A percentile compares a stretch with the other conserved stretches of the same genome.
These are phyloP conservation scores for Suillus americanus DNA, from an alignment of 768 basidiomycete genomes.

Conservation along the genomic window DNA sequence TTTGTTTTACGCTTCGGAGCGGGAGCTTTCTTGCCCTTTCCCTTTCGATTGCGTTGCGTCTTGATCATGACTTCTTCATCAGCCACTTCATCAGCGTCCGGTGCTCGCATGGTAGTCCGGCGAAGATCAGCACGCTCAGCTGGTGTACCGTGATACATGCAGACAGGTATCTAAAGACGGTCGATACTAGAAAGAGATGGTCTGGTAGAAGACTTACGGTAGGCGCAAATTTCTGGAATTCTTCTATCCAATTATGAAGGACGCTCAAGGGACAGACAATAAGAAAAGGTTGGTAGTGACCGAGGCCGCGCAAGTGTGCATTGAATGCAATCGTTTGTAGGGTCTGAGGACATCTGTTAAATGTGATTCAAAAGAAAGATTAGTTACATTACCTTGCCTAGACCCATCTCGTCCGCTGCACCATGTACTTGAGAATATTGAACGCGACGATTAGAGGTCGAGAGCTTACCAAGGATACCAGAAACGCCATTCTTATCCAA, in stretches of 20 bases:
- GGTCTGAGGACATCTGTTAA: slow-evolving; percentile 52
- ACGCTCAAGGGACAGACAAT: slow-evolving; percentile 94
- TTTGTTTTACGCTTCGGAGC: slow-evolving; percentile 13
- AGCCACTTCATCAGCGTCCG: slow-evolving; percentile 24
- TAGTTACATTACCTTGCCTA: slow-evolving; percentile 66
- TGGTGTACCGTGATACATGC: slow-evolving; percentile 88
- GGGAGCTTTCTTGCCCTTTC: slow-evolving; percentile 17
- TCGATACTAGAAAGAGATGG: not conserved
- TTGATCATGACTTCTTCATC: slow-evolving; percentile 25
- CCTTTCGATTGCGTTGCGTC: slow-evolving; percentile 19
- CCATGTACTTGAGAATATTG: not conserved
- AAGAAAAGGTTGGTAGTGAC: slow-evolving; percentile 74
- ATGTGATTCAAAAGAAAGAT: not conserved
- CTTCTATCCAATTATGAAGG: slow-evolving; percentile 86
- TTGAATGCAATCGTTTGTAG: slow-evolving; percentile 94
- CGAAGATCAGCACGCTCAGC: slow-evolving; percentile 81
- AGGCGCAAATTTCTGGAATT: slow-evolving; percentile 85
- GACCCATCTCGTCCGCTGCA: slow-evolving; percentile 91
- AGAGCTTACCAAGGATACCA: slow-evolving; percentile 65
- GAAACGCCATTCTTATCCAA: slow-evolving; percentile 84
- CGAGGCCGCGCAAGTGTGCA: slow-evolving; percentile 79
- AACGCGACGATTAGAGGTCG: slow-evolving; percentile 17
- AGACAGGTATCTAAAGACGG: slow-evolving; percentile 71
- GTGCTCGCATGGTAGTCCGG: slow-evolving; percentile 51
- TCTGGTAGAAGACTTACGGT: slow-evolving; percentile 42